phyloP scores from a whole-genome alignment of 2,329 filamentous ascomycete genomes.

The Colletotrichum gigasporum region DNA sequence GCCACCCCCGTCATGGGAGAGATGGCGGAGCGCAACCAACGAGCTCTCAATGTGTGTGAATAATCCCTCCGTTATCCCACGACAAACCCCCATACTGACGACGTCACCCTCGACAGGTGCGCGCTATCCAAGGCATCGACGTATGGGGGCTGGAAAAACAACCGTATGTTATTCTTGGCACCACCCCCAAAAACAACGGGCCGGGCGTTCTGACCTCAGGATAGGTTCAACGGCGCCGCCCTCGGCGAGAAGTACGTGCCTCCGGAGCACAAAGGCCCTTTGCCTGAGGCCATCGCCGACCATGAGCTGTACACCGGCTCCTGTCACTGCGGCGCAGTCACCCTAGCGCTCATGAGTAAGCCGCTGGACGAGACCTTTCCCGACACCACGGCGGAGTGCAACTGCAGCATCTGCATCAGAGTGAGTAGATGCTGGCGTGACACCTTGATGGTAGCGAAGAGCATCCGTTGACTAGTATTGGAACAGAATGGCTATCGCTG shows the following conservation, averaged over 20 bases:
- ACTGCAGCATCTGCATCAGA: conserved; percentile 59
- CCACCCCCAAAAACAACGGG: background rate
- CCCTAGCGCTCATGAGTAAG: conserved; percentile 51
- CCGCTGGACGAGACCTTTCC: conserved; percentile 49
- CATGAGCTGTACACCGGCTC: conserved; percentile 56
- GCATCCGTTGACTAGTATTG: background rate
- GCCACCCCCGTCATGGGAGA: conserved; percentile 51
- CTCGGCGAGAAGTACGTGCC: conserved; percentile 43
- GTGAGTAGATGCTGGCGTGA: conserved; percentile 34
- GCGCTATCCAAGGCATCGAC: conserved; percentile 54
- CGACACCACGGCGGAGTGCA: conserved; percentile 50
- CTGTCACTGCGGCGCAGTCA: conserved; percentile 62
- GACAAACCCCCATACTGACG: background rate
- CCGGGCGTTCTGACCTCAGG: conserved; percentile 5
- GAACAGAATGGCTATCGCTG: conserved; percentile 53
- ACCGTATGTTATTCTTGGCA: conserved; percentile 41
- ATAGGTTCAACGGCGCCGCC: conserved; percentile 49
- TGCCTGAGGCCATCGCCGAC: conserved; percentile 46
- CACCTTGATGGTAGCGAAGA: background rate
- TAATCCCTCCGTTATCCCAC: background rate
- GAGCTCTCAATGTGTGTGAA: conserved; percentile 53
- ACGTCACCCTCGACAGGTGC: conserved; percentile 40
- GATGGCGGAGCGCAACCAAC: conserved; percentile 36
- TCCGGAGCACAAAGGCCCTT: conserved; percentile 51
- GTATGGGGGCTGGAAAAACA: conserved; percentile 47